These are phyloP conservation scores for Arxiozyma bovina DNA, from an alignment of 1,139 yeast species.

Conservation along the genomic window DNA sequence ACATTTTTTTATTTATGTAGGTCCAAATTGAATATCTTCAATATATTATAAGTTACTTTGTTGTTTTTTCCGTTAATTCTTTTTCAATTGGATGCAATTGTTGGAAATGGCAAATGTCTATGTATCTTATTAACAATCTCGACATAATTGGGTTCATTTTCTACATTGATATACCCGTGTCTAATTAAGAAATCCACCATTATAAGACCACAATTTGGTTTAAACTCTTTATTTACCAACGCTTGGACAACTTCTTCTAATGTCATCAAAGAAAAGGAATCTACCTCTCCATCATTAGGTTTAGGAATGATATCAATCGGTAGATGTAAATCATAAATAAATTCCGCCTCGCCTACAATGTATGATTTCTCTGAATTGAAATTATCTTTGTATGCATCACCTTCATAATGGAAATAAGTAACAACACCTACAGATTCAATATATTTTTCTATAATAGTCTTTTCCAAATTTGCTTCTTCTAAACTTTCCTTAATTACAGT, in stretches of 20 bases:
- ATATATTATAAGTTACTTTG: background rate
- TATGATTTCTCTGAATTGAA: slow-evolving; percentile 40
- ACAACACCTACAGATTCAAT: slow-evolving; percentile 54
- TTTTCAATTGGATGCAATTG: slow-evolving; percentile 18
- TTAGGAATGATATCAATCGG: slow-evolving; percentile 44
- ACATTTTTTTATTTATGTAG: background rate
- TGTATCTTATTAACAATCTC: slow-evolving; percentile 56
- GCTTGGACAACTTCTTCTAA: slow-evolving; percentile 47
- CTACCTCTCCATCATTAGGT: slow-evolving; percentile 85
- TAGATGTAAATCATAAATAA: slow-evolving; percentile 62
- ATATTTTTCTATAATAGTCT: slow-evolving; percentile 40
- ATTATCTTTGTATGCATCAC: slow-evolving; percentile 16
- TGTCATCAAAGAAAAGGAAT: slow-evolving; percentile 55
- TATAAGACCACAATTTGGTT: slow-evolving; percentile 81
- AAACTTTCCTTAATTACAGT: slow-evolving; percentile 77
- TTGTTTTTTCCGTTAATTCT: background rate
- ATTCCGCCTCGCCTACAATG: slow-evolving; percentile 85
- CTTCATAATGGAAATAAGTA: slow-evolving; percentile 50
- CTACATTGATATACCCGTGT: slow-evolving; percentile 59
- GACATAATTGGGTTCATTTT: slow-evolving; percentile 52
- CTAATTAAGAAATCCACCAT: slow-evolving; percentile 77
- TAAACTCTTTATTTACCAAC: slow-evolving; percentile 52
- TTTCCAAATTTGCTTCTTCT: slow-evolving; percentile 81
- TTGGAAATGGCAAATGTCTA: slow-evolving; percentile 64
- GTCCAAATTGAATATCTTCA: background rate